Base-by-base conservation (phyloP, 2,329 filamentous ascomycete genomes). In the Leptographium flavum region DNA sequence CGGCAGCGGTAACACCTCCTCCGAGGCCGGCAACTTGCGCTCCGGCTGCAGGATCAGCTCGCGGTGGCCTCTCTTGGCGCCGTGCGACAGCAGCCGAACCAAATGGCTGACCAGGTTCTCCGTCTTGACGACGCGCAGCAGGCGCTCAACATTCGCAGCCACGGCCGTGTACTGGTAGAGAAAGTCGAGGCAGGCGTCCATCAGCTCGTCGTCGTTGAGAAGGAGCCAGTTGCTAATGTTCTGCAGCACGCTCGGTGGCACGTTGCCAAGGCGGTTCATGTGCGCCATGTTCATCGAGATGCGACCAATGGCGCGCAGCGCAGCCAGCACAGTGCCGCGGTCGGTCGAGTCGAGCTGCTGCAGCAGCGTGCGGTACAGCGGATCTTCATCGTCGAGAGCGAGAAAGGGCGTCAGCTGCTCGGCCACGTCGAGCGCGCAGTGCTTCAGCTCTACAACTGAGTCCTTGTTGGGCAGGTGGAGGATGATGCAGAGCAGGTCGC, bases 141-240 rank as follows among this genome's bases (percentile, higher is more conserved):
- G 65, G 6, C 70, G 76, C 56, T 87, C 83, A 10, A 96, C 81
- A 53, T 96, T 98, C 36, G 83, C 73, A 3, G 82, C 76, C 9
- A 87, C 81, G 1, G 87, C 85, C 0, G 90, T 95, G 63, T 88
- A 98, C 59, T 95, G 87, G 58, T 96, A 96, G 30, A 96, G 73
- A 57, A 98, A 94, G 61, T 98, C 92, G 28, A 98, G 71, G 50
- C 84, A 87, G 17, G 87, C 84, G 56, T 87, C 84, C 53, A 90
- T 74, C 14, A 98, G 70, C 57, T 95, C 90, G 58, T 94, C 87
- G 54, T 98, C 92, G 52, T 92, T 83, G 8, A 92, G 71, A 25
- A 92, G 64, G 7, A 88, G 70, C 76, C 83, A 87, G 52, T 81
- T 74, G 47, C 75, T 74, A 41, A 92, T 74, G 37, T 73, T 76